Evolutionary conservation across 768 basidiomycete genomes (phyloP), one percentile per base, ranked within the genome.

Genomic region (Jaapia argillacea): DNA sequence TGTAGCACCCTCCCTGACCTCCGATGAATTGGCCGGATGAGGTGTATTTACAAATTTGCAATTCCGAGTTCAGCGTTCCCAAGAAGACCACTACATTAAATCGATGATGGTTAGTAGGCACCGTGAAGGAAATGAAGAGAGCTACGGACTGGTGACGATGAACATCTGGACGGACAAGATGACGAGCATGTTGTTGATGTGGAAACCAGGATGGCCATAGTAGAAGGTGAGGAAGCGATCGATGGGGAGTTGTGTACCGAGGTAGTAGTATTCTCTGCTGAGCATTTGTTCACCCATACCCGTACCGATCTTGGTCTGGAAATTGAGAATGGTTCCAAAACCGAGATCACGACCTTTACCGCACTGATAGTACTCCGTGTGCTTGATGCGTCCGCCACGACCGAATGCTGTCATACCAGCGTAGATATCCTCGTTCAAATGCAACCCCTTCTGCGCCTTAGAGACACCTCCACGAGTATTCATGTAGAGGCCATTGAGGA

Each of bases 261-360:
- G 66, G 57, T 98, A 98, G 64, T 99, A 99, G 62, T 99, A 98
- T 65, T 98, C 96, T 49, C 96, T 80, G 66, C 91, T 96, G 56
- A 99, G 75, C 89, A 98, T 90, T 64, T 99, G 96, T 61, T 99
- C 96, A 27, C 96, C 96, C 96, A 99, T 99, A 62, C 96, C 96
- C n/a, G 93, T 98, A 10, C 96, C 94, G 55, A 99, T 93, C 77
- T 99, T 99, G 45, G 96, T 99, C 73, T 91, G 86, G 85, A 99
- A 99, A 65, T 99, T 99, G 55, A 99, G 68, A 57, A 98, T 98
- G 18, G 96, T 99, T 24, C 94, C 94, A 62, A 99, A 98, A 21
- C 96, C 96, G 48, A 99, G 79, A 70, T 98, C 96, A 63, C 96
- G 84, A 44, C 96, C 96, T 65, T 98, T 97, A 40, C 94, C 93